Evolutionary conservation across 176 grass and related monocot species (phyloP).

Genomic region (Alloteropsis semialata): DNA sequence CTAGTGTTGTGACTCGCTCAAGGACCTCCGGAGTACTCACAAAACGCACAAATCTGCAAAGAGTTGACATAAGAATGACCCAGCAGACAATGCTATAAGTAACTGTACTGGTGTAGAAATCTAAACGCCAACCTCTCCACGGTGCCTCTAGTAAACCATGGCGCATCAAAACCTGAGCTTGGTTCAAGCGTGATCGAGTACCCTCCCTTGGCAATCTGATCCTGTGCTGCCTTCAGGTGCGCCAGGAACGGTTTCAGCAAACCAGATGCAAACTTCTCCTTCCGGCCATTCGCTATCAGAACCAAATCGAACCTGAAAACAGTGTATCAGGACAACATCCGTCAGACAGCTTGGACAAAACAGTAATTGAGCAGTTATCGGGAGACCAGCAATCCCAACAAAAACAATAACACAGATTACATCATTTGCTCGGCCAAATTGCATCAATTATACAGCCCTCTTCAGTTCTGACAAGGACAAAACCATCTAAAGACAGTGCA

Average conservation of each 20-base stretch:
- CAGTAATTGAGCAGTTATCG: background rate
- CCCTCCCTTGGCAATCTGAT: slow-evolving; percentile 88
- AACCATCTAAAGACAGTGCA: background rate
- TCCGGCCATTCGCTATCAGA: slow-evolving; percentile 65
- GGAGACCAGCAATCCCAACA: background rate
- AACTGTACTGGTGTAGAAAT: background rate
- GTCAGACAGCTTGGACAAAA: slow-evolving; percentile 1
- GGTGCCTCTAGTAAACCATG: slow-evolving; percentile 84
- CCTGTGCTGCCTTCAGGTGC: slow-evolving; percentile 78
- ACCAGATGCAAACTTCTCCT: slow-evolving; percentile 93
- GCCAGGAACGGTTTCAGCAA: slow-evolving; percentile 81
- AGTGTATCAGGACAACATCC: slow-evolving; percentile 8
- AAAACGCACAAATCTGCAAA: slow-evolving; percentile 85
- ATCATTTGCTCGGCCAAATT: background rate
- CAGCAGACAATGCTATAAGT: background rate
- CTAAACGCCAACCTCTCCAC: slow-evolving; percentile 61
- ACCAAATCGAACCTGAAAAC: slow-evolving; percentile 93
- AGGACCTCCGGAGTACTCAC: slow-evolving; percentile 96
- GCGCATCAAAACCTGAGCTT: slow-evolving; percentile 27
- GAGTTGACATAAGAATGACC: slow-evolving; percentile 18
- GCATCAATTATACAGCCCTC: background rate
- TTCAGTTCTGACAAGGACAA: background rate
- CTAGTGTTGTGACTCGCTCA: slow-evolving; percentile 85
- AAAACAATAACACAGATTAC: slow-evolving; percentile 13
- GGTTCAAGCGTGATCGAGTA: slow-evolving; percentile 89